Base-by-base conservation (phyloP, 768 basidiomycete genomes). In the Russula sp. region DNA sequence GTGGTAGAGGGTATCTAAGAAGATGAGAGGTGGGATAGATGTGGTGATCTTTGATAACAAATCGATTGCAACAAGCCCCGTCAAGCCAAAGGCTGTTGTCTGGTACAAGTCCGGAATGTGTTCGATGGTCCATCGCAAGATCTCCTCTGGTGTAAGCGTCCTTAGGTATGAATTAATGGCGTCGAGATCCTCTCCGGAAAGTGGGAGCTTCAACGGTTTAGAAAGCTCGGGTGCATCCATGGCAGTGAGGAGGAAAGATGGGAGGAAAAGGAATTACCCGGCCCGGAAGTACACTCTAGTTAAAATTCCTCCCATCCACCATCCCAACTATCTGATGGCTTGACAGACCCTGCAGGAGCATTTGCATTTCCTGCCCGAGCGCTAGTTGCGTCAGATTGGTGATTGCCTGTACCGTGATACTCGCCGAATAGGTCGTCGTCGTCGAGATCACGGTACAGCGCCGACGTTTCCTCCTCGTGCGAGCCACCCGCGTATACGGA, bases 11-110 rank as follows among this genome's bases (percentile, higher is more conserved):
- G 97, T 98, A 77, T 99, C 95, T 72, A 98, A 76, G 77, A 99
- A 98, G 77, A 98, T 94, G 20, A 98, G 81, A 1, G 94, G 93
- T 1, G 91, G 91, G 0, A 83, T 81, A 18, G 76, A 71, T 32
- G 77, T 63, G 2, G 87, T 86, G 65, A 94, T 78, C 73, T 91
- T 90, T 39, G 91, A 88, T 58, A 98, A 84, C 92, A 99, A 97
- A 73, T 97, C 94, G 64, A 91, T 86, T 20, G 94, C 87, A 59
- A 93, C 94, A 57, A 95, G 85, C 10, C 97, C 96, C 0, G 95
- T 98, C 63, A 98, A 80, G 7, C 97, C 97, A 71, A 99, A 96
- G 0, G 97, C 96, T 6, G 96, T 98, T 6, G 97, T 98, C 73
- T 99, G 96, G 74, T 85, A 86, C 20, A 98, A 78, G 7, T 82